Percentiles rank a stretch among this genome's conserved stretches.
Conservation (phyloP, 805 yeast genomes). For the Metschnikowia corniflorae region DNA sequence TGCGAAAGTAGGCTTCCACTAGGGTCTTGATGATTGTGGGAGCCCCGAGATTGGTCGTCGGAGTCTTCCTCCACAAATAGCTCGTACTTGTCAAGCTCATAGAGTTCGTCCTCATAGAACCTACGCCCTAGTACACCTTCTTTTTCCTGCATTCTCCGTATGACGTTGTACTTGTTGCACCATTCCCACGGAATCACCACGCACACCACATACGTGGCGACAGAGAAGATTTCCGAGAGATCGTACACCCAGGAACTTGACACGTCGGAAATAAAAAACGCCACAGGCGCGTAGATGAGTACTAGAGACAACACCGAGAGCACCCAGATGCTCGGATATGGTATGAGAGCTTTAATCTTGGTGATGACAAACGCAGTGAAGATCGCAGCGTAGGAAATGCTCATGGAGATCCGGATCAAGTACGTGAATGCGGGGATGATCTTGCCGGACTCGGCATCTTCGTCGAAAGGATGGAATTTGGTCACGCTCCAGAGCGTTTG, state of each 20-base stretch:
- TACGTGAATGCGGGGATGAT: conserved; percentile 73
- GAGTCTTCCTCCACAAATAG: conserved; percentile 38
- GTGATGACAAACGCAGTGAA: conserved; percentile 53
- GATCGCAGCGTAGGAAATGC: conserved; percentile 64
- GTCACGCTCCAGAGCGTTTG: conserved; percentile 72
- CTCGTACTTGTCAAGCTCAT: conserved; percentile 38
- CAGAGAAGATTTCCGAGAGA: conserved; percentile 67
- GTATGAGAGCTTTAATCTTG: conserved; percentile 49
- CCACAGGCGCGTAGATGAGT: conserved; percentile 58
- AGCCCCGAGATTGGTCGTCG: conserved; percentile 8
- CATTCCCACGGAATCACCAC: conserved; percentile 85
- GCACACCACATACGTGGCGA: conserved; percentile 66
- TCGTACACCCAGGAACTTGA: conserved; percentile 73
- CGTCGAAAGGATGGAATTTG: conserved; percentile 40
- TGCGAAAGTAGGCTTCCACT: conserved; percentile 3
- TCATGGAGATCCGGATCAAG: conserved; percentile 65
- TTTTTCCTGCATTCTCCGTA: conserved; percentile 58
- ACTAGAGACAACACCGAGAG: conserved; percentile 55
- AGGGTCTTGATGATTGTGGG: neutral
- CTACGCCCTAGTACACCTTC: conserved; percentile 74
- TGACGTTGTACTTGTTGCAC: conserved; percentile 60
- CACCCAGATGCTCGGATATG: conserved; percentile 46
- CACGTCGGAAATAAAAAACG: conserved; percentile 72
- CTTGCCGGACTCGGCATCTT: conserved; percentile 46
- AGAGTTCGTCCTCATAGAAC: conserved; percentile 64